Evolutionary conservation across 495 filamentous ascomycete species (phyloP).

Genomic region (Parathielavia hyrcaniae): DNA sequence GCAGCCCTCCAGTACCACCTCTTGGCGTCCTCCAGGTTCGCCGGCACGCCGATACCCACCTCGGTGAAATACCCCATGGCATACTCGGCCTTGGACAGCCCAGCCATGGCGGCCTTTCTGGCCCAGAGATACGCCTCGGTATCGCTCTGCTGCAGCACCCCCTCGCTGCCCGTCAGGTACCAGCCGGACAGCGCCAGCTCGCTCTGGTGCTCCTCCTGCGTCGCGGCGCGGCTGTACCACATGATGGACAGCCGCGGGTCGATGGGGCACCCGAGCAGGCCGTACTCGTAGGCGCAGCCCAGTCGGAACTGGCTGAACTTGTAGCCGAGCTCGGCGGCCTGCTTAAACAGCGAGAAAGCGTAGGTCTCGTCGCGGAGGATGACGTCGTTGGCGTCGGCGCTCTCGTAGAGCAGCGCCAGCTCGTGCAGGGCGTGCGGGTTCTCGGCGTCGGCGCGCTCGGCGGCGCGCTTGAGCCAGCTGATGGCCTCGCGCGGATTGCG

Average conservation of each 20-base stretch:
- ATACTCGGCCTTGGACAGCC: conserved; percentile 87
- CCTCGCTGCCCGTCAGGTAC: conserved; percentile 90
- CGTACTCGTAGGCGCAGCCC: conserved; percentile 84
- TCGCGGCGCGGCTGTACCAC: conserved; percentile 89
- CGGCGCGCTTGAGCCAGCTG: conserved; percentile 86
- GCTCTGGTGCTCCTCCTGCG: conserved; percentile 90
- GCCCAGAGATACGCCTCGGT: conserved; percentile 98
- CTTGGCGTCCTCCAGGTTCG: conserved; percentile 89
- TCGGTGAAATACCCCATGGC: conserved; percentile 98
- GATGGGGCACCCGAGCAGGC: conserved; percentile 70
- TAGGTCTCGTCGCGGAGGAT: conserved; percentile 76
- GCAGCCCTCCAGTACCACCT: conserved; percentile 98
- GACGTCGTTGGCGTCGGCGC: conserved; percentile 57
- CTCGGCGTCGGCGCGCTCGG: conserved; percentile 77
- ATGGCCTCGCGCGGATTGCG: conserved; percentile 78
- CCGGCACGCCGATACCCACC: conserved; percentile 81
- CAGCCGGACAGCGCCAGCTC: conserved; percentile 90
- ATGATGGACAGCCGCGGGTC: conserved; percentile 78
- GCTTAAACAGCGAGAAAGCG: conserved; percentile 69
- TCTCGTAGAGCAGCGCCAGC: conserved; percentile 77
- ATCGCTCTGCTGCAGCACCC: conserved; percentile 83
- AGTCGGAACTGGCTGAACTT: conserved; percentile 91
- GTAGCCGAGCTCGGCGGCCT: conserved; percentile 87
- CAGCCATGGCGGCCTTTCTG: conserved; percentile 78
- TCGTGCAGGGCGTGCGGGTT: conserved; percentile 97